Evolutionary conservation across 2,329 filamentous ascomycete species (phyloP), one percentile per base, ranked within the genome.

Genomic region (Clarireedia hainanense): DNA sequence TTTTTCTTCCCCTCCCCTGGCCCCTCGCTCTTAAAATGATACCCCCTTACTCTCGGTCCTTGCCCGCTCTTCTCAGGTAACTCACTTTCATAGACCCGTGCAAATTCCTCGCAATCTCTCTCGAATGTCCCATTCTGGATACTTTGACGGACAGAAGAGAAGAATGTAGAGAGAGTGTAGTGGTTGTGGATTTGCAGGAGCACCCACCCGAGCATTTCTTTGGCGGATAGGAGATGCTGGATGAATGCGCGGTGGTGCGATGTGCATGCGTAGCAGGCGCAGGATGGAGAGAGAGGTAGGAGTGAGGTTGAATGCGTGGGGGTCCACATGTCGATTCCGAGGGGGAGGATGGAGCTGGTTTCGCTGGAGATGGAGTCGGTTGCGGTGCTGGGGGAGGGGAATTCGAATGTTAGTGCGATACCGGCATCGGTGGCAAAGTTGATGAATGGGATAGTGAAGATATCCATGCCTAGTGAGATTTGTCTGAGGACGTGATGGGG

Each of bases 181-280:
- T 95, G 85, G 69, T 99, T 99, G 73, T 99, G 94, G 3, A 96
- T 79, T 70, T 97, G 92, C 6, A 99, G 77, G 6, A 99, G 77
- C 0, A 86, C 88, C 94, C 94, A 99, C 24, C 87, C 92, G 4
- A 96, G 82, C 94, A 99, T 97, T 72, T 99, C 94, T 67, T 91
- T 95, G 0, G 94, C 91, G 47, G 83, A 79, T 5, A 99, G 80
- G 1, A 97, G 78, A 70, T 99, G 94, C 61, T 91, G 86, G 37
- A 99, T 68, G 71, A 89, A 99, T 0, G 94, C 92, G 50, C 86
- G 78, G 71, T 96, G 90, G 70, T 97, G 92, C 17, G 80, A 80
- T 2, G 76, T 81, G 75, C 94, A 99, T 23, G 90, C 77, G 70
- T 95, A 92, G 76, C 94, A 99, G 50, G 72, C 64, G 70, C 94